Conservation (phyloP, 129 eudicot species). For the Tanacetum coccineum region DNA sequence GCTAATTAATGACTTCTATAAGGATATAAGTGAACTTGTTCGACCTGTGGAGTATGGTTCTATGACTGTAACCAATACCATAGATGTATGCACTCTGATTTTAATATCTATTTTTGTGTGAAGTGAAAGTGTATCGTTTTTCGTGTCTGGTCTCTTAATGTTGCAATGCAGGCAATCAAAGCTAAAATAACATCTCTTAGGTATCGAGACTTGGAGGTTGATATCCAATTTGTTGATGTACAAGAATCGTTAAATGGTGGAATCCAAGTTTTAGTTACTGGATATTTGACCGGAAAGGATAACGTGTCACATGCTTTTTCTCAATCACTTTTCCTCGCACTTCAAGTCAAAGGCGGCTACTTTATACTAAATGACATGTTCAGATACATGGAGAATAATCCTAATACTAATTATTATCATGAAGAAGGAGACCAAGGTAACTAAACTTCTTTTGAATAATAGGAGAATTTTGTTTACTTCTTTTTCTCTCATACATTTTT, state of each 20-base stretch:
- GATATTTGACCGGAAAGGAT: constrained; percentile 62
- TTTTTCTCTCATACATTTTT: no score
- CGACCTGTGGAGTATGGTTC: constrained; percentile 75
- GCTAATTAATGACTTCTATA: constrained; percentile 66
- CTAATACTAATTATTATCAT: no score
- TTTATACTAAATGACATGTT: constrained; percentile 87
- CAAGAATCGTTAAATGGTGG: constrained; percentile 78
- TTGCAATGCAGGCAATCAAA: constrained; percentile 59
- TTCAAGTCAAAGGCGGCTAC: constrained; percentile 75
- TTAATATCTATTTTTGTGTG: not conserved
- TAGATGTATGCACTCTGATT: constrained; percentile 51
- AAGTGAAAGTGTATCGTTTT: not conserved
- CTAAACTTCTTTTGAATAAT: no score
- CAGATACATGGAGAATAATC: constrained; percentile 42
- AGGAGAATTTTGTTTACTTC: no score
- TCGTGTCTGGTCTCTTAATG: not conserved
- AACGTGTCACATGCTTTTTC: constrained; percentile 42
- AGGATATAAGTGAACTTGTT: constrained; percentile 73
- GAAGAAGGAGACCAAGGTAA: no score
- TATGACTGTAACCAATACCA: constrained; percentile 66
- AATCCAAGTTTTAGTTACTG: constrained; percentile 84
- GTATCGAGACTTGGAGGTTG: constrained; percentile 57
- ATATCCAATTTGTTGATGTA: constrained; percentile 72
- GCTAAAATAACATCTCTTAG: constrained; percentile 67
- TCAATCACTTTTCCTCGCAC: constrained; percentile 87